phyloP scores from a whole-genome alignment of 352 stramenopile genomes.

The Discostella stelligera region DNA sequence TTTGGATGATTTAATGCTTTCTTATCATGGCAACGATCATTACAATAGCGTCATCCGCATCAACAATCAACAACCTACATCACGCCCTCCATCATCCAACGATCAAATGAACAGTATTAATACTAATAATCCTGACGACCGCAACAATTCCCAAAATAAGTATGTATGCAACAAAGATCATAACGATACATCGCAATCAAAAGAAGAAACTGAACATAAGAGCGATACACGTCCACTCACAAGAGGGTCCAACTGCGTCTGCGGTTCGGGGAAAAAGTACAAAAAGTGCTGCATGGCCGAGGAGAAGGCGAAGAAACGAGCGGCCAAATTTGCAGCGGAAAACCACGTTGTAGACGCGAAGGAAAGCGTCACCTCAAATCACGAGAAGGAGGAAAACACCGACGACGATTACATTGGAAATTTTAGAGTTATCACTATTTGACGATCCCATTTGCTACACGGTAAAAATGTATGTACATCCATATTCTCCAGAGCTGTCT shows the following conservation, averaged over 20 bases:
- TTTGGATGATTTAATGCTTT: conserved; percentile 50
- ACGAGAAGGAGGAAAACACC: conserved; percentile 2
- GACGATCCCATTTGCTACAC: neutral
- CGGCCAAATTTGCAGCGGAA: neutral
- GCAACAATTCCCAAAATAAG: neutral
- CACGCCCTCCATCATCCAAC: neutral
- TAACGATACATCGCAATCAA: neutral
- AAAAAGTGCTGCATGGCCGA: conserved; percentile 75
- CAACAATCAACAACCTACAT: conserved; percentile 3
- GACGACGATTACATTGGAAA: conserved; percentile 10
- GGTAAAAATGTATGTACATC: neutral
- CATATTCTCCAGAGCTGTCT: neutral
- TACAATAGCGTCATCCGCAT: conserved; percentile 73
- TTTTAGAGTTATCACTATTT: conserved; percentile 29
- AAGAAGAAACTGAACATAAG: neutral
- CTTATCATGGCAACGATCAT: conserved; percentile 80
- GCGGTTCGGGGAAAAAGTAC: conserved; percentile 63
- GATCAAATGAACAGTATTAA: neutral
- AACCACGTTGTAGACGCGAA: neutral
- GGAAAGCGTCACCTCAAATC: neutral
- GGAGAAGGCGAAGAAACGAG: conserved; percentile 38
- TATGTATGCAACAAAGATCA: neutral
- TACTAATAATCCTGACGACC: neutral
- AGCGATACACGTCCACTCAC: conserved; percentile 10
- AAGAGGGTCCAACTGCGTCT: conserved; percentile 63